Base-by-base conservation (phyloP, 1,139 yeast species). In the Candida albicans region DNA sequence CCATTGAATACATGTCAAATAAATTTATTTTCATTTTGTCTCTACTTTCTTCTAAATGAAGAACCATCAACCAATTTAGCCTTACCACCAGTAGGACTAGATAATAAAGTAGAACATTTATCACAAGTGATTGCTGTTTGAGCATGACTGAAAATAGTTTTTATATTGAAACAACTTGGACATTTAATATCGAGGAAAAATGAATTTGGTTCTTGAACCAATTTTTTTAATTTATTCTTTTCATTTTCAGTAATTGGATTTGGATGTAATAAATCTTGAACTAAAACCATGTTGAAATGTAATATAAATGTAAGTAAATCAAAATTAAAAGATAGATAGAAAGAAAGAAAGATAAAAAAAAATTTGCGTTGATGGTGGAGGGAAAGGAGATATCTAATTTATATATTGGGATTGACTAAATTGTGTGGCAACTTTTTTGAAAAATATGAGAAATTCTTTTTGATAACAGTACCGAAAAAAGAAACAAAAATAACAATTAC, bases 21-120 rank as follows among this genome's bases (percentile, higher is more conserved):
- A n/a, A n/a, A n/a, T n/a, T n/a, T n/a, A n/a, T n/a, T n/a, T n/a
- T n/a, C n/a, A n/a, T n/a, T 22, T 3, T 9, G 8, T 2, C 2
- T 9, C 84, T 90, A 93, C 87, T 93, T 93, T 81, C 88, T 88
- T 86, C 99, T 90, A 95, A 89, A 93, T 67, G 99, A 93, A 70
- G 95, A 87, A 73, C 99, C 99, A 81, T 93, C 99, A 63, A 98
- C 88, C 75, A 93, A 86, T 79, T 88, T 90, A 69, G 98, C 97
- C 84, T 93, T 93, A 82, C 99, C 99, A 82, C 99, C 99, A 59
- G 98, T 89, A 70, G 99, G 99, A 71, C 95, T 87, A 79, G 98
- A 91, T 70, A 93, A 87, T 58, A 93, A 97, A 60, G 96, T 91
- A 64, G 98, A 87, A 79, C 99, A 93, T 57, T 95, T 84, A 69